phyloP scores from a whole-genome alignment of 176 grass and related monocot genomes.

The Avena eriantha region DNA sequence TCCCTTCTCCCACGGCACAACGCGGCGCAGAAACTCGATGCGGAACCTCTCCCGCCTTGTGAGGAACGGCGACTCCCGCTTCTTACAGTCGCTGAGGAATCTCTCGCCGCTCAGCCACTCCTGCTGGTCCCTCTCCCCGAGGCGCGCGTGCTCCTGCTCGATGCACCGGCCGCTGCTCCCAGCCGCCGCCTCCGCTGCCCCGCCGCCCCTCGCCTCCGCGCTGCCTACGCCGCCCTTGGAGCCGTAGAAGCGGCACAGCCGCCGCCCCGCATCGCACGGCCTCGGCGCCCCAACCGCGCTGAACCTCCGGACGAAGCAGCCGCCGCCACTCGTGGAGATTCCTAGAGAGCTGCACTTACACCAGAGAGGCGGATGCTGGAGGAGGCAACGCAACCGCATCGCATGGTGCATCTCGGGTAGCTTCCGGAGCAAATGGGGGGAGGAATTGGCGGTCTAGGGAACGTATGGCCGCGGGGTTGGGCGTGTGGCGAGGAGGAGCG shows the following conservation, averaged over 20 bases:
- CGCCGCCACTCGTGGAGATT: conserved; percentile 44
- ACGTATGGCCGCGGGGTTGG: neutral
- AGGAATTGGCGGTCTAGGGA: neutral
- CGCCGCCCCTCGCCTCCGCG: conserved; percentile 58
- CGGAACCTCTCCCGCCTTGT: conserved; percentile 78
- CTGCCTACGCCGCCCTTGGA: conserved; percentile 80
- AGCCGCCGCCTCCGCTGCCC: conserved; percentile 12
- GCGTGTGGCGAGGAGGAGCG: neutral
- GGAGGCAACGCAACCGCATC: conserved; percentile 57
- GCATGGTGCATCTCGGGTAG: conserved; percentile 58
- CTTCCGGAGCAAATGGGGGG: conserved; percentile 35
- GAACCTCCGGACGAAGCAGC: conserved; percentile 51
- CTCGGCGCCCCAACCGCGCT: conserved; percentile 41
- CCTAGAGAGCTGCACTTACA: conserved; percentile 46
- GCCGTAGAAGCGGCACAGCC: conserved; percentile 68
- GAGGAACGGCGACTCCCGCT: conserved; percentile 74
- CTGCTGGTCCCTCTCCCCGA: conserved; percentile 92
- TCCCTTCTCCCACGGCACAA: conserved; percentile 89
- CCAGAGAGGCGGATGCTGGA: conserved; percentile 43
- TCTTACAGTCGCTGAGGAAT: conserved; percentile 68
- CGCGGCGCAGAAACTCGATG: conserved; percentile 80
- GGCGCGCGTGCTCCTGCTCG: conserved; percentile 78
- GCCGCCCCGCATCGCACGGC: conserved; percentile 30
- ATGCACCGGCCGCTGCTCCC: conserved; percentile 48
- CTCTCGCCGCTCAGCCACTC: conserved; percentile 90